A percentile compares a stretch with the other conserved stretches of the same genome.
These are phyloP conservation scores for Fusarium bulbicola DNA, from an alignment of 2,329 filamentous ascomycete species.

Conservation along the genomic window DNA sequence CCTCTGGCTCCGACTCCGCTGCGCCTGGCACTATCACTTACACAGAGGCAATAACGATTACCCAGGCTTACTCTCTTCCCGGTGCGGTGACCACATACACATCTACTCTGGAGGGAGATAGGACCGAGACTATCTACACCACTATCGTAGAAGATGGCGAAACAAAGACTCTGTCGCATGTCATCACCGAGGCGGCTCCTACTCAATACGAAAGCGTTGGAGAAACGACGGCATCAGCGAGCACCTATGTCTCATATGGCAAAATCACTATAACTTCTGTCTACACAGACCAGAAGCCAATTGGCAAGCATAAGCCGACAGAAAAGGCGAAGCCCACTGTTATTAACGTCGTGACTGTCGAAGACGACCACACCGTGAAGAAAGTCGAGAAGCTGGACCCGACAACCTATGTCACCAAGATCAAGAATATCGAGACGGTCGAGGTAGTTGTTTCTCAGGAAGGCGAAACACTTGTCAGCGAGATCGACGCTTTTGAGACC, in stretches of 20 bases:
- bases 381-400: constrained; percentile 35
- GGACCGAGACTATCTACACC: constrained; percentile 11
- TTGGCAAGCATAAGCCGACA: constrained; percentile 1
- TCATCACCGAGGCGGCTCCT: constrained; percentile 12
- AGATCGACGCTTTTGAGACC: constrained; percentile 18
- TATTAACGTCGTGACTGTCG: constrained; percentile 33
- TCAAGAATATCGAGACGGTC: constrained; percentile 29
- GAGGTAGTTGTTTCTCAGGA: constrained; percentile 21
- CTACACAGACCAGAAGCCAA: constrained; percentile 29
- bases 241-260: constrained; percentile 38
- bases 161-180: constrained; percentile 13
- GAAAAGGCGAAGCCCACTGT: constrained; percentile 33
- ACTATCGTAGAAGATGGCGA: constrained; percentile 20
- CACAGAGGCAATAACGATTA: constrained; percentile 13
- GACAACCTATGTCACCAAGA: constrained; percentile 33
- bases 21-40: constrained; percentile 1
- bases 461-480: constrained; percentile 22
- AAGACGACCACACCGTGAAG: constrained; percentile 35
- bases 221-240: constrained; percentile 36
- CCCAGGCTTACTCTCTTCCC: constrained; percentile 12
- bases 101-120: constrained; percentile 1
- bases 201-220: constrained; percentile 28
- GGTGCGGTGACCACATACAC: constrained; percentile 3
- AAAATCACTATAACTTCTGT: constrained; percentile 38
- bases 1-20: neutral